Conservation (phyloP, 2,329 filamentous ascomycete species). For the Penicillium olsonii region DNA sequence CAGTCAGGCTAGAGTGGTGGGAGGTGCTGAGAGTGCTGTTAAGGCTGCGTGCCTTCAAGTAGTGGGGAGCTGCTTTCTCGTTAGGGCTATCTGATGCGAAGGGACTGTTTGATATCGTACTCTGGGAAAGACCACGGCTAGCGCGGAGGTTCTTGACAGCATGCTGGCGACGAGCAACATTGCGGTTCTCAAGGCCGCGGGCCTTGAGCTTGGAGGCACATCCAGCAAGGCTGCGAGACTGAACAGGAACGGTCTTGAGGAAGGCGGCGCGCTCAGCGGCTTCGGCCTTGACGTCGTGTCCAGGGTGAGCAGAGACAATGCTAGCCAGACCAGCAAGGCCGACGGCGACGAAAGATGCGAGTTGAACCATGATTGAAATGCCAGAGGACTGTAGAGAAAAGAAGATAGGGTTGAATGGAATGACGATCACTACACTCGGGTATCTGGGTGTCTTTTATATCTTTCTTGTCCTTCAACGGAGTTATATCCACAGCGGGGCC, state of each 20-base stretch:
- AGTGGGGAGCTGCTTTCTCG: constrained; percentile 12
- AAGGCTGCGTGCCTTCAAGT: constrained; percentile 38
- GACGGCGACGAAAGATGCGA: constrained; percentile 23
- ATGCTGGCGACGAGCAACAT: constrained; percentile 48
- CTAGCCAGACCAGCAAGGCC: constrained; percentile 28
- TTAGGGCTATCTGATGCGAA: not conserved
- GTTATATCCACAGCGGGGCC: not conserved
- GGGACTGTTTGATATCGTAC: constrained; percentile 13
- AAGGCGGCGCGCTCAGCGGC: constrained; percentile 53
- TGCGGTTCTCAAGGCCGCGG: constrained; percentile 49
- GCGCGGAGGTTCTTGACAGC: constrained; percentile 46
- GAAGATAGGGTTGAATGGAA: not conserved
- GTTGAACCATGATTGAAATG: constrained; percentile 18
- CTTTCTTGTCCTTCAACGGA: not conserved
- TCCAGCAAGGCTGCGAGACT: constrained; percentile 46
- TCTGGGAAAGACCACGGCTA: constrained; percentile 38
- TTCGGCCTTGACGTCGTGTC: constrained; percentile 53
- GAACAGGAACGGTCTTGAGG: constrained; percentile 41
- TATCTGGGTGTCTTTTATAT: constrained; percentile 1
- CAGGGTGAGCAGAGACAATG: constrained; percentile 48
- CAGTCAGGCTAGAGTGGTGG: constrained; percentile 41
- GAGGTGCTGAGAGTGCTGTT: constrained; percentile 36
- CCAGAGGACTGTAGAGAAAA: not conserved
- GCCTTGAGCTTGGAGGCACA: constrained; percentile 51
- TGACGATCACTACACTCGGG: not conserved